Conservation (phyloP, 345 rosid genomes). For the Eucalyptus cloeziana region DNA sequence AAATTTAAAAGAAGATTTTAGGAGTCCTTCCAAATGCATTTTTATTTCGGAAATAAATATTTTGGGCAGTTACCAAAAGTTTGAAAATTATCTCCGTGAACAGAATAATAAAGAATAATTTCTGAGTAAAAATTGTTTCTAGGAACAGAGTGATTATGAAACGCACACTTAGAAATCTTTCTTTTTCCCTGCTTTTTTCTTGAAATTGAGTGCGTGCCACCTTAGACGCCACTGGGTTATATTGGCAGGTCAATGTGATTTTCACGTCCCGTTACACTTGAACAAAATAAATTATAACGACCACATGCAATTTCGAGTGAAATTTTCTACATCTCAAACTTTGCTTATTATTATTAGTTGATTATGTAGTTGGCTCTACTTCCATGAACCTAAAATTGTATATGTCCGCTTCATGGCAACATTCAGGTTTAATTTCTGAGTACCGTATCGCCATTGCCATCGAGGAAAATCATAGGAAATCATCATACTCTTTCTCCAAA, state of each 20-base stretch:
- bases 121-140: accelerated
- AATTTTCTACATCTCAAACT: not conserved
- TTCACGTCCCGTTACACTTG: not conserved
- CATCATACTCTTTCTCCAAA: not conserved
- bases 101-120: accelerated
- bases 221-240: not conserved
- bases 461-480: not conserved
- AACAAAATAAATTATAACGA: not conserved
- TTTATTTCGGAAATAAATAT: accelerated
- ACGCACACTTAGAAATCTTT: not conserved
- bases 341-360: not conserved
- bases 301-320: not conserved
- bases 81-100: accelerated
- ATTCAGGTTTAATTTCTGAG: not conserved
- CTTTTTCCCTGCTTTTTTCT: not conserved
- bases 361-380: not conserved
- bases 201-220: not conserved
- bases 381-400: not conserved
- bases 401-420: not conserved
- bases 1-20: no score
- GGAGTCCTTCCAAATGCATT: no score
- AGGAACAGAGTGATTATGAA: accelerated
- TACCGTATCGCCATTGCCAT: not conserved
- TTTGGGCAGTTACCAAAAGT: accelerated
- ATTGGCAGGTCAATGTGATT: not conserved